Conservation (phyloP, 164 flowering plant genomes). For the Stephania japonica region DNA sequence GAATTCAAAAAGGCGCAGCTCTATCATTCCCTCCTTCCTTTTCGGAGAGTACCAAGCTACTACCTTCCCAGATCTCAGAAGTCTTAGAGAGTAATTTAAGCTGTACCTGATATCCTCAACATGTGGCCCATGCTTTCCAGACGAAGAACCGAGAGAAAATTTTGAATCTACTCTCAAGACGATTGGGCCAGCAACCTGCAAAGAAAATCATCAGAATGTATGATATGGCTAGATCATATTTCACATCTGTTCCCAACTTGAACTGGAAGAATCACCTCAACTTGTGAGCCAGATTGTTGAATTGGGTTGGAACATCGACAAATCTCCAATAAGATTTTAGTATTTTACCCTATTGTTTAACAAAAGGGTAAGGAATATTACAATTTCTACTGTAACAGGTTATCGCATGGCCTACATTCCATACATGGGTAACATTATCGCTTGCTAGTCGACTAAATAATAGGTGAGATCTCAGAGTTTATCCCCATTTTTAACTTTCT, state of each 20-base stretch:
- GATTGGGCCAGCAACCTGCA: conserved; percentile 79
- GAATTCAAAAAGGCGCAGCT: conserved; percentile 75
- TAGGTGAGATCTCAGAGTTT: too few species aligned
- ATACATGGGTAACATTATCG: too few species aligned
- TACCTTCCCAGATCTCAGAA: conserved; percentile 65
- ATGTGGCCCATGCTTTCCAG: conserved; percentile 27
- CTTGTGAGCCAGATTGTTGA: too few species aligned
- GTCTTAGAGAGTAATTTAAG: conserved; percentile 58
- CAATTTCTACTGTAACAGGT: too few species aligned
- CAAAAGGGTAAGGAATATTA: not conserved
- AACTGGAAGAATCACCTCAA: too few species aligned
- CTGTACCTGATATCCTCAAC: conserved; percentile 72
- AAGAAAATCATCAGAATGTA: not conserved
- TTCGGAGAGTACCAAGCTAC: conserved; percentile 94
- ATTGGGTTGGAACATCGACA: too few species aligned
- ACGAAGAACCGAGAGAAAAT: conserved; percentile 34
- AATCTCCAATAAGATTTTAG: not conserved
- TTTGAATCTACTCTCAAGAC: conserved; percentile 71
- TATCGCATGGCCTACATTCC: too few species aligned
- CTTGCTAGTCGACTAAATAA: too few species aligned
- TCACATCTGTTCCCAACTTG: not conserved
- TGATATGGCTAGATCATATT: not conserved
- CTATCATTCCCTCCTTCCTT: conserved; percentile 95
- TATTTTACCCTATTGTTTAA: not conserved
- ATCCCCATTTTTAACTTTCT: too few species aligned